Percentiles rank a stretch among this genome's conserved stretches.
Evolutionary conservation across 495 filamentous ascomycete genomes (phyloP).

Genomic region (Penicillium ucsense): DNA sequence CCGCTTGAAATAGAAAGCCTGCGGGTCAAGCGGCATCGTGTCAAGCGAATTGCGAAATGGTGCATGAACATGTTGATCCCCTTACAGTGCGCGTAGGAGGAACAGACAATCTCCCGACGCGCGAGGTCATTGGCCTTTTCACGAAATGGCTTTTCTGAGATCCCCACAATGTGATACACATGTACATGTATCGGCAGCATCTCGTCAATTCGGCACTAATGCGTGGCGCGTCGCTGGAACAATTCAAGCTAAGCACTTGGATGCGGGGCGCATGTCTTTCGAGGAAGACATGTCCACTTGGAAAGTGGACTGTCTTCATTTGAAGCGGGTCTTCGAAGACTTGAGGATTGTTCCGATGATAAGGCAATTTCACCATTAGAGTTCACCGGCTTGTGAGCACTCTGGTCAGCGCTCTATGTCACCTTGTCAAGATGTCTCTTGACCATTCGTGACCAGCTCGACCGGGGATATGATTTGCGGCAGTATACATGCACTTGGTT

Average conservation of each 20-base stretch:
- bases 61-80: slow-evolving; percentile 1
- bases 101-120: background rate
- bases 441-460: background rate
- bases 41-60: background rate
- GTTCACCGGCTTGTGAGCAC: too few species aligned
- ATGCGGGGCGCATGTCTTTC: slow-evolving; percentile 1
- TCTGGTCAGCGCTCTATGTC: too few species aligned
- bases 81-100: background rate
- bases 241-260: slow-evolving; percentile 6
- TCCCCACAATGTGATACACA: slow-evolving; percentile 2
- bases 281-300: too few species aligned
- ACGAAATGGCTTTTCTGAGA: slow-evolving; percentile 2
- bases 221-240: slow-evolving; percentile 1
- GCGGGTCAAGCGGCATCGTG: background rate
- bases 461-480: background rate
- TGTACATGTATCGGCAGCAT: background rate
- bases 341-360: too few species aligned
- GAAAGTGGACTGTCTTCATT: too few species aligned
- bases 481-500: too few species aligned
- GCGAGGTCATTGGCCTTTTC: slow-evolving; percentile 2
- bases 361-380: too few species aligned
- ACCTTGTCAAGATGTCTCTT: background rate
- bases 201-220: background rate
- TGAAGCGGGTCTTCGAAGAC: too few species aligned
- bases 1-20: slow-evolving; percentile 2